Base-by-base conservation (phyloP, 2,329 filamentous ascomycete species). In the Zopfia rhizophila region DNA sequence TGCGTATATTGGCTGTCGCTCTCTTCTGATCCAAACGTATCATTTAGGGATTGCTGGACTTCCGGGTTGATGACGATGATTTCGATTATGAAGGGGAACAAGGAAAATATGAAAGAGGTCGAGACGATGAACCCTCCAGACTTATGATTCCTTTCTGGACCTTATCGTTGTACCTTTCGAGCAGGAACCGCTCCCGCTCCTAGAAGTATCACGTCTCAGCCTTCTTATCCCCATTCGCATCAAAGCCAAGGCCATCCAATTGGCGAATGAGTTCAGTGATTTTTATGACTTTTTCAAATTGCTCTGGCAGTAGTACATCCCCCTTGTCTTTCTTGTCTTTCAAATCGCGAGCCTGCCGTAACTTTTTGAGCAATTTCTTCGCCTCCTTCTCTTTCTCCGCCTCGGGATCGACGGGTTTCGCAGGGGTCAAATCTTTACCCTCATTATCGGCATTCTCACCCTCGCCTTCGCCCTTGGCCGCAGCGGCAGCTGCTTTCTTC, bases 231-330 rank as follows among this genome's bases (percentile, higher is more conserved):
- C 87, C 90, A 7, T 95, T 88, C 1, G 83, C 75, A 69, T 95
- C 88, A 53, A 97, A 91, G 0, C 93, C 93, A 19, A 99, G 78
- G 2, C 83, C 82, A 61, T 95, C 90, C 44, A 99, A 76, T 69
- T 97, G 92, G 10, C 91, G 84, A 46, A 97, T 86, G 38, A 99
- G 81, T 76, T 99, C 94, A 53, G 90, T 91, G 69, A 99, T 96
- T 74, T 94, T 96, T 70, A 96, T 95, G 43, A 99, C 90, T 77
- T 99, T 99, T 60, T 93, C 91, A 55, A 97, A 88, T 75, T 99
- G 94, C 75, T 99, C 94, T 0, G 92, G 93, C 18, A 97, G 79
- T 50, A 99, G 75, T 4, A 84, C 81, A 67, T 90, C 88, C 14
- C 94, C 94, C 44, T 85, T 86, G 17, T 96, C 90, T 72, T 96